These are phyloP conservation scores for Phytophthora pinifolia DNA, from an alignment of 352 stramenopile genomes.

Conservation along the genomic window DNA sequence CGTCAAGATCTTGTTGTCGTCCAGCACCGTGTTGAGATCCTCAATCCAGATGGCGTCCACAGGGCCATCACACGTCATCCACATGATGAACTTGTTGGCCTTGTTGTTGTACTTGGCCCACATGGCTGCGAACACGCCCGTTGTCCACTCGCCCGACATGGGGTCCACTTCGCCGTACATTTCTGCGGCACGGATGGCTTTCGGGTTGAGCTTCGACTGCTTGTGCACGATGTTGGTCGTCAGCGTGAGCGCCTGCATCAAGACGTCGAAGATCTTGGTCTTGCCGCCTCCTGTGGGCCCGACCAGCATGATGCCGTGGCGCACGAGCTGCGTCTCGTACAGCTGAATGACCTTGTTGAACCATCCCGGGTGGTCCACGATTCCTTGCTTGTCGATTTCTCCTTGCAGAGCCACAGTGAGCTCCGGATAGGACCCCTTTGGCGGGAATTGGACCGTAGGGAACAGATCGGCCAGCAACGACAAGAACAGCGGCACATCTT, in stretches of 20 bases:
- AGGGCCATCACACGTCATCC: constrained; percentile 97
- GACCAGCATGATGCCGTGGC: constrained; percentile 99
- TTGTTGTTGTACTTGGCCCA: constrained; percentile 99
- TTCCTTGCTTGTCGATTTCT: constrained; percentile 92
- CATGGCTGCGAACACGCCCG: constrained; percentile 97
- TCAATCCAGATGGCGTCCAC: constrained; percentile 99
- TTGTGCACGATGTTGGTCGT: constrained; percentile 94
- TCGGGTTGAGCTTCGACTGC: constrained; percentile 96
- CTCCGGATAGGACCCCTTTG: constrained; percentile 96
- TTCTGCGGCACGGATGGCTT: constrained; percentile 96
- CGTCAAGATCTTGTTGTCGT: constrained; percentile 98
- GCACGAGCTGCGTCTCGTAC: constrained; percentile 97
- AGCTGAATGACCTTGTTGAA: constrained; percentile 97
- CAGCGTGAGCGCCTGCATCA: constrained; percentile 93
- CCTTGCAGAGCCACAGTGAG: constrained; percentile 86
- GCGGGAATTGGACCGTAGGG: constrained; percentile 87
- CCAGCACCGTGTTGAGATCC: constrained; percentile 97
- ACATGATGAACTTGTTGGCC: constrained; percentile 98
- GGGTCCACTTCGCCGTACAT: constrained; percentile 98
- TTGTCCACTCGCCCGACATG: constrained; percentile 97
- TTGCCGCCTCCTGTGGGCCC: constrained; percentile 97
- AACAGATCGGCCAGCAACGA: constrained; percentile 97
- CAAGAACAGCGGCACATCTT: constrained; percentile 98
- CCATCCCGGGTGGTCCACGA: constrained; percentile 89
- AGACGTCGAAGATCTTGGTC: constrained; percentile 96